Percentiles rank a stretch among this genome's conserved stretches.
phyloP scores from a whole-genome alignment of 257 asterid genomes.

The Nicotiana obtusifolia region DNA sequence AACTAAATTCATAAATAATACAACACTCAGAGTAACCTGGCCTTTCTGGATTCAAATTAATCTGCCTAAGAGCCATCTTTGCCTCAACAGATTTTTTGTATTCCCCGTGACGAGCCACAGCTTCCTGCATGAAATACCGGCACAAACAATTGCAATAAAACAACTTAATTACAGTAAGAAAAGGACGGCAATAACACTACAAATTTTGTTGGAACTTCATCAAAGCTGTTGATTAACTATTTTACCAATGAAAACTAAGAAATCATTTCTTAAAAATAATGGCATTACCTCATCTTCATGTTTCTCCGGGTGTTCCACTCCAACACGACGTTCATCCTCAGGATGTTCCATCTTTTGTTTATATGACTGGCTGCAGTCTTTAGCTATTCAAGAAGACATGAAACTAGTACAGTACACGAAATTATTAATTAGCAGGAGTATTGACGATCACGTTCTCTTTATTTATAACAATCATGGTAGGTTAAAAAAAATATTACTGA shows the following conservation, averaged over 20 bases:
- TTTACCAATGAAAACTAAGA: background rate
- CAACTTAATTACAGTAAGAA: background rate
- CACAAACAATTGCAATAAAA: background rate
- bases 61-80: constrained; percentile 64
- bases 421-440: background rate
- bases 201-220: background rate
- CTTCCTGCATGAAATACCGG: constrained; percentile 56
- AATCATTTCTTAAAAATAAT: background rate
- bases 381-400: constrained; percentile 7
- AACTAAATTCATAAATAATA: background rate
- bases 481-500: background rate
- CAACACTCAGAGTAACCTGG: constrained; percentile 51
- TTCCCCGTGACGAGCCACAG: constrained; percentile 88
- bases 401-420: background rate
- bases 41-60: constrained; percentile 81
- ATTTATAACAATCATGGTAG: background rate
- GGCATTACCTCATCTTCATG: constrained; percentile 62
- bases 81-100: constrained; percentile 81
- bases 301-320: constrained; percentile 57
- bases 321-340: constrained; percentile 44
- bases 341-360: constrained; percentile 56
- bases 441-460: background rate
- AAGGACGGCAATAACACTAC: background rate
- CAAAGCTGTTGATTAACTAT: constrained; percentile 4
- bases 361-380: background rate